Conservation (phyloP, 805 yeast genomes). For the Alloascoidea africana region DNA sequence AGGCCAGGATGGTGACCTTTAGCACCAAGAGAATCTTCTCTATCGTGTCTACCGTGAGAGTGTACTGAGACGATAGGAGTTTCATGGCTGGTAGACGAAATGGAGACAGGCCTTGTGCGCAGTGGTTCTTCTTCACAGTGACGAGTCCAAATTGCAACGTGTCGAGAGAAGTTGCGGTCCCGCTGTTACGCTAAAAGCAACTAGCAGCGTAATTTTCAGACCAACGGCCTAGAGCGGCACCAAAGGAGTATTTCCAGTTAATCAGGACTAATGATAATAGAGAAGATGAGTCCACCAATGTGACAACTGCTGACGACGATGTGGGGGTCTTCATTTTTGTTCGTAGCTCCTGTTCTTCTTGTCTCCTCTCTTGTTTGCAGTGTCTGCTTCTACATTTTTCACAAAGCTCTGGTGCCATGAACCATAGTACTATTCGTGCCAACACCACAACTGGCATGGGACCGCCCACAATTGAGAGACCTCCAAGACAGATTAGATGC, state of each 20-base stretch:
- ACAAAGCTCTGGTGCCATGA: conserved; percentile 1
- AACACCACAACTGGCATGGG: not conserved
- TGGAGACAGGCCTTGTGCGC: not conserved
- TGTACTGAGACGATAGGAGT: not conserved
- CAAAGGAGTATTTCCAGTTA: too few relatives aligned
- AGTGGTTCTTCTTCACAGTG: too few relatives aligned
- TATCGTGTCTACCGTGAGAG: conserved; percentile 6
- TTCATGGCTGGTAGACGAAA: not conserved
- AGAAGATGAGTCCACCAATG: too few relatives aligned
- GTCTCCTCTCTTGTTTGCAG: too few relatives aligned
- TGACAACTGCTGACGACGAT: not conserved
- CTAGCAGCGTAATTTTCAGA: not conserved
- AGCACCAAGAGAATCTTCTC: conserved; percentile 25
- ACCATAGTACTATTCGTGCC: not conserved
- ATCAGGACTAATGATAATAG: too few relatives aligned
- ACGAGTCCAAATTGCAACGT: not conserved
- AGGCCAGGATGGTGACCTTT: conserved; percentile 50
- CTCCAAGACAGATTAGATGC: conserved; percentile 55
- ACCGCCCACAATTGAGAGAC: conserved; percentile 6
- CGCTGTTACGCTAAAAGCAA: not conserved
- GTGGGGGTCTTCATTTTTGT: not conserved
- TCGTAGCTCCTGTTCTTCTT: not conserved
- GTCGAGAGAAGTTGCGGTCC: not conserved
- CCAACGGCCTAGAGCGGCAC: too few relatives aligned
- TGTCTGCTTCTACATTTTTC: too few relatives aligned